Conservation (phyloP, 495 filamentous ascomycete species). For the Penicillium paxilli region DNA sequence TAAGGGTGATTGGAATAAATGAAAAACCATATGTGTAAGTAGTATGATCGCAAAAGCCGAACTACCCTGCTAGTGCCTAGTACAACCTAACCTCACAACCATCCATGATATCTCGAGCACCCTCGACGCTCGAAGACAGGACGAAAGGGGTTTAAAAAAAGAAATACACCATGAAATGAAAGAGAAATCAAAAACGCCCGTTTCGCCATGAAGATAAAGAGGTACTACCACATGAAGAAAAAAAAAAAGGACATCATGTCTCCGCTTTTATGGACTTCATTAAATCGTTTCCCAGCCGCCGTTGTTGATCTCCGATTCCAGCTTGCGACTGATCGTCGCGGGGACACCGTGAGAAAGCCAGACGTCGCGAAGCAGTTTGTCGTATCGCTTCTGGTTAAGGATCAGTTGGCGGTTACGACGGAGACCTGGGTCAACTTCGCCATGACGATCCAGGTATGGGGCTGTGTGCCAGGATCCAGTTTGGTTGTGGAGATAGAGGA, state of each 20-base stretch:
- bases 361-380: conserved; percentile 76
- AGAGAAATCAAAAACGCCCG: neutral
- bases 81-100: too few species aligned
- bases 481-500: conserved; percentile 79
- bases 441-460: conserved; percentile 93
- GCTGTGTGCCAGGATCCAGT: conserved; percentile 83
- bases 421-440: conserved; percentile 86
- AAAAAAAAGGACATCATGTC: neutral
- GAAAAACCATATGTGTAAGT: too few species aligned
- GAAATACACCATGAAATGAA: neutral
- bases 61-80: too few species aligned
- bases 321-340: conserved; percentile 81
- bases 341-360: conserved; percentile 88
- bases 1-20: too few species aligned
- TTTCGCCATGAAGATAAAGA: neutral
- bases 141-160: neutral
- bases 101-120: too few species aligned
- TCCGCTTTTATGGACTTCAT: conserved; percentile 10
- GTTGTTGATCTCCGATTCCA: conserved; percentile 93
- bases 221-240: neutral
- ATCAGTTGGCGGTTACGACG: conserved; percentile 82
- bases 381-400: conserved; percentile 90
- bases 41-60: too few species aligned
- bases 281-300: conserved; percentile 95
- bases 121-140: too few species aligned